Conservation (phyloP, 2,329 filamentous ascomycete species). For the Penicillium sp. region DNA sequence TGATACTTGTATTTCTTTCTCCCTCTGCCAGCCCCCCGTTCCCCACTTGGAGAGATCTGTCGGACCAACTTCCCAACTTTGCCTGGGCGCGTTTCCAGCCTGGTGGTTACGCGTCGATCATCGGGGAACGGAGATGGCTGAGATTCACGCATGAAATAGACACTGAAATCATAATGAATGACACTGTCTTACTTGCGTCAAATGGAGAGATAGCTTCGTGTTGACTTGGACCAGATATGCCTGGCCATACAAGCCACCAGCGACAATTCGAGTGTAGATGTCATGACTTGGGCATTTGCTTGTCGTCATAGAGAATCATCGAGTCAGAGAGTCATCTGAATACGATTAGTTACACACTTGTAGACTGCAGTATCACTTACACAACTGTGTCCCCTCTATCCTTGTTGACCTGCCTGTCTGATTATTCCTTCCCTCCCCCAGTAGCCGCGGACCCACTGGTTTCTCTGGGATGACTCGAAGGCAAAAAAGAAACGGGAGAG, state of each 20-base stretch:
- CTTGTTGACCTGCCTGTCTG: background rate
- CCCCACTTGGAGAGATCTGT: slow-evolving; percentile 6
- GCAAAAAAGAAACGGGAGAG: slow-evolving; percentile 16
- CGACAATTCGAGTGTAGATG: no score
- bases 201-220: no score
- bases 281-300: no score
- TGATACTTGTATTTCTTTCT: background rate
- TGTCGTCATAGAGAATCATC: no score
- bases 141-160: background rate
- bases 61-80: slow-evolving; percentile 7
- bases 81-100: background rate
- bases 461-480: slow-evolving; percentile 6
- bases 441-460: background rate
- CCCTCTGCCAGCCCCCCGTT: background rate
- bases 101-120: background rate
- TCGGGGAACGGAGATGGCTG: background rate
- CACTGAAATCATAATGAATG: no score
- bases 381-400: background rate
- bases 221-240: no score
- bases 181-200: no score
- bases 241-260: no score
- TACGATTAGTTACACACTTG: no score
- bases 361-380: no score
- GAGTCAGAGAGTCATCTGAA: no score
- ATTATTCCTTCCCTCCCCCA: background rate